Evolutionary conservation across 805 yeast species (phyloP).

Genomic region (Wickerhamiella kurtzmanii): DNA sequence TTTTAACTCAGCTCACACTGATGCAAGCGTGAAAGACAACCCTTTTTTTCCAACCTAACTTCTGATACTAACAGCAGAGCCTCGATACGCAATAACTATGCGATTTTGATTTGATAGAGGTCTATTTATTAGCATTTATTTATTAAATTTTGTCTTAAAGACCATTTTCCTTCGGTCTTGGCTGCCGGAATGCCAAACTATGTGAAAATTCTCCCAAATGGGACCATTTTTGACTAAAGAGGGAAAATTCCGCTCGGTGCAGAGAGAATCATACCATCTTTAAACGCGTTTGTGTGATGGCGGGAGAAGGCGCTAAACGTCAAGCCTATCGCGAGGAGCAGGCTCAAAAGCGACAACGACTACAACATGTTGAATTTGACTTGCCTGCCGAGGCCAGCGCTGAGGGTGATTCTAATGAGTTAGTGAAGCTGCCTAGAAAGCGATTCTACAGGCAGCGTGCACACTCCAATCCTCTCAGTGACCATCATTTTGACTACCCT

Average conservation of each 20-base stretch:
- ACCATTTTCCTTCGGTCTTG: too few relatives aligned
- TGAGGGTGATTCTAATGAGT: slow-evolving; percentile 8
- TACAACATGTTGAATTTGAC: slow-evolving; percentile 35
- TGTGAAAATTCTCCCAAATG: background rate
- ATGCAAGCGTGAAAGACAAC: slow-evolving; percentile 22
- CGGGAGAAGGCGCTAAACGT: slow-evolving; percentile 21
- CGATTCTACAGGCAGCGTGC: slow-evolving; percentile 92
- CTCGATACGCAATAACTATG: background rate
- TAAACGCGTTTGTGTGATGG: slow-evolving; percentile 6
- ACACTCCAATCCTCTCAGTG: slow-evolving; percentile 94
- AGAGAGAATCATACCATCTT: background rate
- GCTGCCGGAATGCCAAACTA: too few relatives aligned
- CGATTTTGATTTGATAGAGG: background rate
- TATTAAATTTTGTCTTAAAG: too few relatives aligned
- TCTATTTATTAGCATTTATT: background rate
- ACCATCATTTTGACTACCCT: slow-evolving; percentile 86
- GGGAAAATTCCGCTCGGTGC: background rate
- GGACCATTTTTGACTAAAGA: background rate
- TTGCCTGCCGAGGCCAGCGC: slow-evolving; percentile 14
- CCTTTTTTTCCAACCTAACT: slow-evolving; percentile 9
- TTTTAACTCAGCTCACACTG: slow-evolving; percentile 24
- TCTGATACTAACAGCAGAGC: slow-evolving; percentile 17
- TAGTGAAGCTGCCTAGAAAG: slow-evolving; percentile 52
- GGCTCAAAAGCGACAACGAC: slow-evolving; percentile 34
- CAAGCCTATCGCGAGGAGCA: slow-evolving; percentile 31